These are phyloP conservation scores for Apiotrichum brassicae DNA, from an alignment of 1,284 basidiomycete species.

Conservation along the genomic window DNA sequence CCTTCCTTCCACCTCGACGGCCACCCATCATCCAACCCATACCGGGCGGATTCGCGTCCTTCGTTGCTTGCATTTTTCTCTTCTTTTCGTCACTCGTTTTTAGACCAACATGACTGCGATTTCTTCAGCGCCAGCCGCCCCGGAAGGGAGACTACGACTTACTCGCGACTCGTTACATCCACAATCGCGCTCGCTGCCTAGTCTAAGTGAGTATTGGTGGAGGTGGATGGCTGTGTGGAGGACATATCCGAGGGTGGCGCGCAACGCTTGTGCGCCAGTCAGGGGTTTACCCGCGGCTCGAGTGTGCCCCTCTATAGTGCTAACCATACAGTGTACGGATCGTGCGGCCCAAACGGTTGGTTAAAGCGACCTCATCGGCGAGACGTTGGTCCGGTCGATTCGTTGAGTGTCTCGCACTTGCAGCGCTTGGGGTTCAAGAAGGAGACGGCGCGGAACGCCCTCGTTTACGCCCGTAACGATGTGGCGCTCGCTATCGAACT, in stretches of 20 bases:
- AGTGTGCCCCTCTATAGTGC: too few species aligned
- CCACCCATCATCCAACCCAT: too few species aligned
- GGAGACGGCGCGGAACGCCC: conserved; percentile 4
- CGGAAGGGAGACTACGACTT: neutral
- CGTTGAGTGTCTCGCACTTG: conserved; percentile 1
- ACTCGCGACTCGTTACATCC: neutral
- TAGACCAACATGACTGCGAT: neutral
- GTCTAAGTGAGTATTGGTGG: too few species aligned
- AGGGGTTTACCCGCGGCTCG: too few species aligned
- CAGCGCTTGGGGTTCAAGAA: neutral
- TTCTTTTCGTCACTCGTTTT: too few species aligned
- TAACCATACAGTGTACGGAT: neutral
- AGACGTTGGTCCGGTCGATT: neutral
- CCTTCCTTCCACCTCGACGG: too few species aligned
- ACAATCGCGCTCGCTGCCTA: too few species aligned
- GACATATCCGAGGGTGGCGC: too few species aligned
- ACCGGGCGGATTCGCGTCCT: too few species aligned
- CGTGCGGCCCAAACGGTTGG: neutral
- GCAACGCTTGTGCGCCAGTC: too few species aligned
- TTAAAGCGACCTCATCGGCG: neutral
- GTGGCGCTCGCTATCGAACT: conserved; percentile 2
- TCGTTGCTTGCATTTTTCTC: too few species aligned
- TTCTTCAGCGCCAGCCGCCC: neutral
- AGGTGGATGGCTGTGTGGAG: too few species aligned
- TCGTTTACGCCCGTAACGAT: conserved; percentile 4